These are phyloP conservation scores for Phanerodontia chrysosporium DNA, from an alignment of 768 basidiomycete genomes.

Conservation along the genomic window DNA sequence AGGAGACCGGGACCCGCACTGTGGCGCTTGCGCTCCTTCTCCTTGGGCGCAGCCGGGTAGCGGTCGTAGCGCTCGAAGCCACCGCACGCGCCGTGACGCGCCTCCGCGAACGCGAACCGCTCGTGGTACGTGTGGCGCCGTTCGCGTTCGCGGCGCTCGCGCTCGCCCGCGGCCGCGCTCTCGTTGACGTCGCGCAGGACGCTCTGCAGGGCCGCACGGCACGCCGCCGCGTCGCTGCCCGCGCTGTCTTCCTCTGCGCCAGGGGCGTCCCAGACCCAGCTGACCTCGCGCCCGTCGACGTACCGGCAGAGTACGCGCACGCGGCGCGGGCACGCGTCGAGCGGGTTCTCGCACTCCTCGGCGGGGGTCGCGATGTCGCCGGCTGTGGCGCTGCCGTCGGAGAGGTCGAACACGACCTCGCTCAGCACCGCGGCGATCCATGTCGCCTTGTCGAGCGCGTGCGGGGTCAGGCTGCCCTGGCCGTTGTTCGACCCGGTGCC, in stretches of 20 bases:
- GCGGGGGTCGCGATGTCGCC: slow-evolving; percentile 22
- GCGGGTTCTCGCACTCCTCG: not conserved
- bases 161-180: slow-evolving; percentile 40
- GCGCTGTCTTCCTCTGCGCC: not conserved
- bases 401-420: slow-evolving; percentile 61
- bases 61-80: not conserved
- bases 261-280: slow-evolving; percentile 40
- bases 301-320: slow-evolving; percentile 38
- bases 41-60: not conserved
- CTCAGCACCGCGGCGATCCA: slow-evolving; percentile 51
- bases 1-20: not conserved
- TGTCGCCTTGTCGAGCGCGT: slow-evolving; percentile 57
- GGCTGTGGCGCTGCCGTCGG: slow-evolving; percentile 26
- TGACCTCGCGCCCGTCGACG: slow-evolving; percentile 49
- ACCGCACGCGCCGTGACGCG: not conserved
- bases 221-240: slow-evolving; percentile 21
- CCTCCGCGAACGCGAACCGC: not conserved
- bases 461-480: slow-evolving; percentile 19
- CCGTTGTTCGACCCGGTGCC: not conserved
- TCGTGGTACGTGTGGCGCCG: slow-evolving; percentile 12
- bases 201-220: slow-evolving; percentile 42
- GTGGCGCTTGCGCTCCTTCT: not conserved
- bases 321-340: not conserved
- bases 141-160: slow-evolving; percentile 31
- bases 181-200: slow-evolving; percentile 52